phyloP scores from a whole-genome alignment of 805 yeast species.

The Pichia occidentalis region DNA sequence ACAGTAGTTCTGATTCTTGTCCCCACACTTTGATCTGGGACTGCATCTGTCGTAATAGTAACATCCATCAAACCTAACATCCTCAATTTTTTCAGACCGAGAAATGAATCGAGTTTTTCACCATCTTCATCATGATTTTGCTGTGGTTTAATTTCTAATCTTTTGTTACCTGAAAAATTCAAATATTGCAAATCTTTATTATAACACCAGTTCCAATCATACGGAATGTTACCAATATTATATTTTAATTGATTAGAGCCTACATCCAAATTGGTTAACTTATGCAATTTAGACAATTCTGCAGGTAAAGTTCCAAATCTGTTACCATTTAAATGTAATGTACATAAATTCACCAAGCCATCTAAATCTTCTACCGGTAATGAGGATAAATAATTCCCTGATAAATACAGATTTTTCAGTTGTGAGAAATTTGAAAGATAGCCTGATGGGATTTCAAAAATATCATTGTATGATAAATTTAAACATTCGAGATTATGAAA shows the following conservation, averaged over 20 bases:
- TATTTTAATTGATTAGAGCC: constrained; percentile 88
- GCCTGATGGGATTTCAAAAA: constrained; percentile 78
- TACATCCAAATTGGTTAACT: constrained; percentile 71
- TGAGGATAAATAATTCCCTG: constrained; percentile 76
- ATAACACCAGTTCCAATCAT: constrained; percentile 97
- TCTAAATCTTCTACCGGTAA: constrained; percentile 85
- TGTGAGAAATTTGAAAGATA: constrained; percentile 48
- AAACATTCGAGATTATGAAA: constrained; percentile 53
- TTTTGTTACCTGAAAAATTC: constrained; percentile 87
- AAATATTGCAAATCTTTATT: constrained; percentile 69
- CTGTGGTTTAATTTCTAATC: constrained; percentile 78
- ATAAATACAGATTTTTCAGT: constrained; percentile 61
- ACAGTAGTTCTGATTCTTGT: constrained; percentile 88
- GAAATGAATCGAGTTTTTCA: constrained; percentile 62
- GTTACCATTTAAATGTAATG: constrained; percentile 73
- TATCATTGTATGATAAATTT: constrained; percentile 78
- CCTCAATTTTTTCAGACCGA: constrained; percentile 56
- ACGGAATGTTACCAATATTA: constrained; percentile 89
- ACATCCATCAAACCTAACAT: constrained; percentile 91
- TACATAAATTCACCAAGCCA: constrained; percentile 46
- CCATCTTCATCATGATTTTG: constrained; percentile 45
- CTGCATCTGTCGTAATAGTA: constrained; percentile 78
- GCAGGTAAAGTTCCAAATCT: constrained; percentile 83
- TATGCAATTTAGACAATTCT: constrained; percentile 64
- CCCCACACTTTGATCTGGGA: constrained; percentile 81